Evolutionary conservation across 2,329 filamentous ascomycete genomes (phyloP).

Genomic region (Berkeleyomyces basicola): DNA sequence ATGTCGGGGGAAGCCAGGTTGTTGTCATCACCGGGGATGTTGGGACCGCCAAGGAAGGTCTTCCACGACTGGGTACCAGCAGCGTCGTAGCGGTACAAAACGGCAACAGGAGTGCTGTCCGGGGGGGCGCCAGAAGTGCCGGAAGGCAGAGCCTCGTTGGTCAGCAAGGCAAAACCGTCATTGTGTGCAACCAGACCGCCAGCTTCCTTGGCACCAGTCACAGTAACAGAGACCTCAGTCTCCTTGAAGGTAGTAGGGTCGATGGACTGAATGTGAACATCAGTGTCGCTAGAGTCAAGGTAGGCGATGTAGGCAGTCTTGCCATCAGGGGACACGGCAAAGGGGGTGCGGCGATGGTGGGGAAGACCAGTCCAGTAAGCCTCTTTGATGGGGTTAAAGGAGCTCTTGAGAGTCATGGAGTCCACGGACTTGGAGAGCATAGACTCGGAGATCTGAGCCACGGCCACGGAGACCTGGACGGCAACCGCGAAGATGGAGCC

Average conservation of each 20-base stretch:
- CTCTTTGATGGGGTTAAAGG: slow-evolving; percentile 40
- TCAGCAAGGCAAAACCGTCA: slow-evolving; percentile 46
- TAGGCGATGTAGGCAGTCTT: slow-evolving; percentile 43
- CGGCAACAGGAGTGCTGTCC: slow-evolving; percentile 28
- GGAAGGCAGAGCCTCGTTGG: slow-evolving; percentile 37
- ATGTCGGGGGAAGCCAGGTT: slow-evolving; percentile 39
- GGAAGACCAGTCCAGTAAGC: slow-evolving; percentile 45
- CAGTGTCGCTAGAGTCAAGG: slow-evolving; percentile 36
- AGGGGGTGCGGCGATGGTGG: slow-evolving; percentile 45
- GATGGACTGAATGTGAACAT: slow-evolving; percentile 40
- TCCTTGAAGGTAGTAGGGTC: slow-evolving; percentile 37
- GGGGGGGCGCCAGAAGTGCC: slow-evolving; percentile 27
- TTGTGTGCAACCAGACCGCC: slow-evolving; percentile 46
- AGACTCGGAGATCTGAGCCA: slow-evolving; percentile 10
- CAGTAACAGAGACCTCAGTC: slow-evolving; percentile 33
- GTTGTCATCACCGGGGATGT: slow-evolving; percentile 29
- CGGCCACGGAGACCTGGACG: slow-evolving; percentile 1
- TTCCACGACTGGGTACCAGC: slow-evolving; percentile 38
- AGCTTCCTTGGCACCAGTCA: slow-evolving; percentile 39
- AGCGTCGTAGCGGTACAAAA: slow-evolving; percentile 39
- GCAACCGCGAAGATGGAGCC: not conserved
- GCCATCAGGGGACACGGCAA: slow-evolving; percentile 43
- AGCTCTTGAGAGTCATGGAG: slow-evolving; percentile 29
- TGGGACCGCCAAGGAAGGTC: slow-evolving; percentile 41
- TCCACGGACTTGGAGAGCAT: slow-evolving; percentile 22